These are phyloP conservation scores for Hymenoscyphus scutula DNA, from an alignment of 2,329 filamentous ascomycete species.

Conservation along the genomic window DNA sequence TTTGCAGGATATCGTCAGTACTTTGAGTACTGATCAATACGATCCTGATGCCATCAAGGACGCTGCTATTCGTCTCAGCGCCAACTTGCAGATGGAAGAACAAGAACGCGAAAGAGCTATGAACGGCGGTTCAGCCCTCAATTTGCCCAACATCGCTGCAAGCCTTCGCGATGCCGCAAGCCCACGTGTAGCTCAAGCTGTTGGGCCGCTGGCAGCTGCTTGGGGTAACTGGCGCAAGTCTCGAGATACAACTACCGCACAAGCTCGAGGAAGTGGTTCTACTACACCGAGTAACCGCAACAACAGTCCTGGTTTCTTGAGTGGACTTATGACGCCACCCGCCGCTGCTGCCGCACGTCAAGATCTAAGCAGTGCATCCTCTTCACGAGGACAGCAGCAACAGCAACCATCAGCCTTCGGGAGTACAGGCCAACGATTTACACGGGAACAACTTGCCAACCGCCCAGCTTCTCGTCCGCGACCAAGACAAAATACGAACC, in stretches of 20 bases:
- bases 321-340: constrained; percentile 87
- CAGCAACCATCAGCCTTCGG: constrained; percentile 59
- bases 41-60: constrained; percentile 80
- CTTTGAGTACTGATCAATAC: constrained; percentile 71
- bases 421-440: constrained; percentile 57
- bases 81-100: constrained; percentile 96
- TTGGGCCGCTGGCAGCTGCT: constrained; percentile 79
- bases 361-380: background rate
- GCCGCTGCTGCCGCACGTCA: constrained; percentile 48
- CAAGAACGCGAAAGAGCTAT: constrained; percentile 87
- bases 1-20: constrained; percentile 84
- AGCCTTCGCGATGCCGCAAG: constrained; percentile 74
- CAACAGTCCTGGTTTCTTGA: constrained; percentile 56
- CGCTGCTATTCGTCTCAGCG: constrained; percentile 86
- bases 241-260: constrained; percentile 38
- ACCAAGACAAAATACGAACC: too few species aligned
- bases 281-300: constrained; percentile 22
- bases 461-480: constrained; percentile 38
- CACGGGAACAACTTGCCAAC: constrained; percentile 47
- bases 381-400: background rate
- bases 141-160: constrained; percentile 73
- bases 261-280: constrained; percentile 26
- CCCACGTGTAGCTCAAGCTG: constrained; percentile 79
- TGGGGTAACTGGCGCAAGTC: constrained; percentile 88
- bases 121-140: constrained; percentile 64